phyloP scores from a whole-genome alignment of 2,329 filamentous ascomycete species.

The Grosmannia serpens region DNA sequence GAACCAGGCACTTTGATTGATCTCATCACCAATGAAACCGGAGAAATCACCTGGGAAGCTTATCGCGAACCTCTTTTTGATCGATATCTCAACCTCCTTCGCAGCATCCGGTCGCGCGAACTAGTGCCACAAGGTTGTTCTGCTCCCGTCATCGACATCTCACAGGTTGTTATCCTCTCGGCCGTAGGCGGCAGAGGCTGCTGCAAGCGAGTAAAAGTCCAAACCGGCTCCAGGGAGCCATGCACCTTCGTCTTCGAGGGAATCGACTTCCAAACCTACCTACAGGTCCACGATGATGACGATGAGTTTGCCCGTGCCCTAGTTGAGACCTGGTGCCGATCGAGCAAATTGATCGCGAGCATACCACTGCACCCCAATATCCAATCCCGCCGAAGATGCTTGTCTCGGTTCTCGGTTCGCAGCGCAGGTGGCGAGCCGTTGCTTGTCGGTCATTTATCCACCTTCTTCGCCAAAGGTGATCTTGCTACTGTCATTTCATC shows the following conservation, averaged over 20 bases:
- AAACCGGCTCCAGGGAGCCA: neutral
- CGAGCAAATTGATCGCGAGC: neutral
- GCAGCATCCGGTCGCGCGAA: neutral
- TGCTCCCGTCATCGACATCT: conserved; percentile 1
- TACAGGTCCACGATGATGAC: neutral
- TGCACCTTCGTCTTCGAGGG: conserved; percentile 1
- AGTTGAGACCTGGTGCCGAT: neutral
- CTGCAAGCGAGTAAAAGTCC: neutral
- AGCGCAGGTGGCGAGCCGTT: neutral
- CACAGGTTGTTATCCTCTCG: neutral
- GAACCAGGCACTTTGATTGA: conserved; percentile 1
- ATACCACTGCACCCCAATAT: conserved; percentile 13
- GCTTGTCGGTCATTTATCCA: conserved; percentile 13
- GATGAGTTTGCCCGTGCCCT: neutral
- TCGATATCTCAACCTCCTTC: neutral
- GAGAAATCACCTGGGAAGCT: neutral
- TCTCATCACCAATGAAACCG: neutral
- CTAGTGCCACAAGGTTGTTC: neutral
- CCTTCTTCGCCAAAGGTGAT: conserved; percentile 7
- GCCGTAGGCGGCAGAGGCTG: conserved; percentile 2
- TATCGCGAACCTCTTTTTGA: neutral
- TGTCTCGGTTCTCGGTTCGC: neutral
- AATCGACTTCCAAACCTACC: conserved; percentile 1
- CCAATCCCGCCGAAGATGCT: conserved; percentile 10
- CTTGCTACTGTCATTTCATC: conserved; percentile 10